Conservation (phyloP, 169 alveolate genomes). For the Cryptosporidium xiaoi region DNA sequence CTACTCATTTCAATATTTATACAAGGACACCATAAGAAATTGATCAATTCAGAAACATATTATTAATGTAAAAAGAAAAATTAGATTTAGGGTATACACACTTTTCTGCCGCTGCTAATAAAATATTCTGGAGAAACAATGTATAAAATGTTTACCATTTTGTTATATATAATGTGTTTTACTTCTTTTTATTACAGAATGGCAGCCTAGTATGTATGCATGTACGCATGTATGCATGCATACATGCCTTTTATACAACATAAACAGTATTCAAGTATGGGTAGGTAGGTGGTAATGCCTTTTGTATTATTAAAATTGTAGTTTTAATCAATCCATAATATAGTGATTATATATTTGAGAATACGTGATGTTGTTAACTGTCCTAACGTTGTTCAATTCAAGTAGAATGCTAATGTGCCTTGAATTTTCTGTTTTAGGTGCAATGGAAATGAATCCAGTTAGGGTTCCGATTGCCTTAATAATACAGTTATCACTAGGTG, state of each 20-base stretch:
- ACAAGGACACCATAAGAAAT: background rate
- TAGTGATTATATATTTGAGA: conserved; percentile 40
- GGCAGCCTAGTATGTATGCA: too few relatives aligned
- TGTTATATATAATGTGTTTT: too few relatives aligned
- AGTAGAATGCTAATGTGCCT: conserved; percentile 59
- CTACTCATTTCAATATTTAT: too few relatives aligned
- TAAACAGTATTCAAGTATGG: too few relatives aligned
- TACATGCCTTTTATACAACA: too few relatives aligned
- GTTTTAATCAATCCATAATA: conserved; percentile 22
- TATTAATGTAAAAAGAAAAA: background rate
- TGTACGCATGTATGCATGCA: too few relatives aligned
- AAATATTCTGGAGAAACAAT: too few relatives aligned
- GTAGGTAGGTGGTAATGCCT: too few relatives aligned
- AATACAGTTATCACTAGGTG: conserved; percentile 21
- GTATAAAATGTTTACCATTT: too few relatives aligned
- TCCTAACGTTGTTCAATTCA: conserved; percentile 26
- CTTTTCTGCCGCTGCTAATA: background rate
- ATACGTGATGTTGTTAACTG: conserved; percentile 1
- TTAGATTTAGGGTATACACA: background rate
- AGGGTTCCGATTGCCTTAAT: conserved; percentile 13
- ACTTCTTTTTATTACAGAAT: too few relatives aligned
- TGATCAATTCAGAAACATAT: background rate
- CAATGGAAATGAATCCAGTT: conserved; percentile 48
- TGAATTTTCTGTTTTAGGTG: conserved; percentile 57
- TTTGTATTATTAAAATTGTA: too few relatives aligned